Percentiles rank a stretch among this genome's conserved stretches.
Evolutionary conservation across 148 eudicot genomes (phyloP).

Genomic region (Camellia sinensis): DNA sequence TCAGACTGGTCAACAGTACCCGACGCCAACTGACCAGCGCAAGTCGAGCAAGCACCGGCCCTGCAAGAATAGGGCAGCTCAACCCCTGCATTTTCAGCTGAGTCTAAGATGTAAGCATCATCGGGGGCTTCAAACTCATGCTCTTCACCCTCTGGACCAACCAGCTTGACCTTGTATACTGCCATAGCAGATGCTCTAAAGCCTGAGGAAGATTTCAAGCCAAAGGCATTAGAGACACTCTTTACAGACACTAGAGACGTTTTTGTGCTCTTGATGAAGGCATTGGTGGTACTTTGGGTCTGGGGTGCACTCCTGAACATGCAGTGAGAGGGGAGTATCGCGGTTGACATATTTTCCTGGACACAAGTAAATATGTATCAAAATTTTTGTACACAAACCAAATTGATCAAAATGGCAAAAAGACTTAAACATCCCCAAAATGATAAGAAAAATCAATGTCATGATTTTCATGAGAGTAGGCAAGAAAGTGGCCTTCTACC

Average conservation of each 20-base stretch:
- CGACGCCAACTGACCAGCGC: conserved; percentile 51
- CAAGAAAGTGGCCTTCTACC: neutral
- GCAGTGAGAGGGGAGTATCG: conserved; percentile 45
- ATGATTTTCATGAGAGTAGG: neutral
- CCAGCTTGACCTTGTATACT: conserved; percentile 53
- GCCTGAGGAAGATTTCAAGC: conserved; percentile 34
- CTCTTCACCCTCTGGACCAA: conserved; percentile 60
- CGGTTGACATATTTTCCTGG: conserved; percentile 46
- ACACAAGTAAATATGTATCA: neutral
- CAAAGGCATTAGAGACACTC: conserved; percentile 36
- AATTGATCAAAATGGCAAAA: neutral
- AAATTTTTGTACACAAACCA: neutral
- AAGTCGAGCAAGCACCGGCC: conserved; percentile 83
- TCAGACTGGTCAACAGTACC: conserved; percentile 78
- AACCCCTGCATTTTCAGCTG: conserved; percentile 64
- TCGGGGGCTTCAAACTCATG: conserved; percentile 68
- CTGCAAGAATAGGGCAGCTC: conserved; percentile 83
- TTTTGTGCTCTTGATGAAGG: conserved; percentile 26
- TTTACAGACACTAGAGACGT: conserved; percentile 31
- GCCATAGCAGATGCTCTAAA: conserved; percentile 52
- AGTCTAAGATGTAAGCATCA: conserved; percentile 62
- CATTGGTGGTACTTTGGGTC: conserved; percentile 1
- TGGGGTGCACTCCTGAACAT: conserved; percentile 26
- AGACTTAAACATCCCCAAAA: neutral
- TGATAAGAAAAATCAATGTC: neutral